Evolutionary conservation across 495 filamentous ascomycete species (phyloP).

Genomic region (Hyaloscypha variabilis): DNA sequence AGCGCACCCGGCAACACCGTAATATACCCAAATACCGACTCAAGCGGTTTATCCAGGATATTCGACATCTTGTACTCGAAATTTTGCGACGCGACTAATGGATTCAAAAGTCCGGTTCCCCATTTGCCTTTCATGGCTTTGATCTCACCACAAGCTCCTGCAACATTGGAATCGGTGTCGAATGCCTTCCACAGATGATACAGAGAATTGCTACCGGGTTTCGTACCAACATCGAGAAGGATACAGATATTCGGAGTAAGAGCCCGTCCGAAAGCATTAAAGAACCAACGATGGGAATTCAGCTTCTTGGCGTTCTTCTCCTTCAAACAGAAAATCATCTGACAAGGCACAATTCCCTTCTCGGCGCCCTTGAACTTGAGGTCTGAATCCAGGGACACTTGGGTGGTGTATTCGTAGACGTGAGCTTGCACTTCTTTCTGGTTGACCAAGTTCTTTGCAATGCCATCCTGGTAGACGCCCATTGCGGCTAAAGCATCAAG

Average conservation of each 20-base stretch:
- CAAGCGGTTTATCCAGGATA: conserved; percentile 95
- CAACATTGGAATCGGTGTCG: conserved; percentile 94
- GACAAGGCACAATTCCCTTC: conserved; percentile 97
- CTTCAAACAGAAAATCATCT: conserved; percentile 98
- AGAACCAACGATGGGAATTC: conserved; percentile 99
- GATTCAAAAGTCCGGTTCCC: conserved; percentile 84
- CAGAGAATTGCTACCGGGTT: conserved; percentile 81
- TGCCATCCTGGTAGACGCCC: conserved; percentile 98
- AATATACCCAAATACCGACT: conserved; percentile 97
- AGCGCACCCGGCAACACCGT: conserved; percentile 95
- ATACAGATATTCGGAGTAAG: conserved; percentile 97
- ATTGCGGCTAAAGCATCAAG: conserved; percentile 95
- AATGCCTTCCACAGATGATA: conserved; percentile 99
- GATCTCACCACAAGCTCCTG: conserved; percentile 96
- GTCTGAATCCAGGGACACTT: conserved; percentile 93
- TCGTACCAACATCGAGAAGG: conserved; percentile 92
- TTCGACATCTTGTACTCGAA: conserved; percentile 99
- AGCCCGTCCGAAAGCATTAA: conserved; percentile 94
- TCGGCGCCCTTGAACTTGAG: conserved; percentile 99
- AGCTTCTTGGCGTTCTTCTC: conserved; percentile 98
- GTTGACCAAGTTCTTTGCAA: conserved; percentile 98
- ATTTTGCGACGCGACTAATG: conserved; percentile 94
- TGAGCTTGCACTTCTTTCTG: conserved; percentile 82
- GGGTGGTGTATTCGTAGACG: conserved; percentile 98
- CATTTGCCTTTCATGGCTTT: conserved; percentile 90